These are phyloP conservation scores for Arabidopsis lyrata DNA, from an alignment of 441 rosid genomes.

Conservation along the genomic window DNA sequence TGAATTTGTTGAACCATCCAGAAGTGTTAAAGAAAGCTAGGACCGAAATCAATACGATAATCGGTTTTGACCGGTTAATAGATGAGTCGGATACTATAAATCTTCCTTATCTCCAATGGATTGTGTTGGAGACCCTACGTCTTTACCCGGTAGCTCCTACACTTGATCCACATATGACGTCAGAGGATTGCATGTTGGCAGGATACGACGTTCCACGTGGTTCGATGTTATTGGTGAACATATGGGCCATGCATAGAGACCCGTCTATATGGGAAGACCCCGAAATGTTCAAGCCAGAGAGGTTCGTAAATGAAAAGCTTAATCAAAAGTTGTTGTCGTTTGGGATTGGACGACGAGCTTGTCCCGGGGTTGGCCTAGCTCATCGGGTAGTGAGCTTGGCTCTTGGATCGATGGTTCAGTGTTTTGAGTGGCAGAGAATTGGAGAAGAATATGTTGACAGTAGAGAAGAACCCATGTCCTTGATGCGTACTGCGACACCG, in stretches of 20 bases:
- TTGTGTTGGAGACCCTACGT: constrained; percentile 58
- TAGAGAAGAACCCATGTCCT: neutral
- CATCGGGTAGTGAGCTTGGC: constrained; percentile 46
- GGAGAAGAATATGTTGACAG: constrained; percentile 21
- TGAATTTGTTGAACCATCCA: constrained; percentile 63
- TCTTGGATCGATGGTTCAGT: constrained; percentile 53
- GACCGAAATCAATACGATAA: constrained; percentile 48
- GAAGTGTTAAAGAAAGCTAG: constrained; percentile 50
- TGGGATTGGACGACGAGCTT: constrained; percentile 53
- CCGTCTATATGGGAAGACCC: constrained; percentile 57
- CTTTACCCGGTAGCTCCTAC: constrained; percentile 58
- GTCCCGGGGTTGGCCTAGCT: constrained; percentile 58
- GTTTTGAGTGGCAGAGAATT: constrained; percentile 56
- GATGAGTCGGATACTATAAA: constrained; percentile 51
- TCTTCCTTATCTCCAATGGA: constrained; percentile 54
- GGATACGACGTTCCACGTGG: constrained; percentile 55
- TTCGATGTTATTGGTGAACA: constrained; percentile 55
- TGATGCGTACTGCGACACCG: constrained; percentile 28
- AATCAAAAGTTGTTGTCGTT: constrained; percentile 43
- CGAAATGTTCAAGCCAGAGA: constrained; percentile 56
- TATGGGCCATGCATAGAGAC: constrained; percentile 62
- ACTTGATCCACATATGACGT: constrained; percentile 58
- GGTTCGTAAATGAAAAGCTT: constrained; percentile 55
- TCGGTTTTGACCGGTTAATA: constrained; percentile 50
- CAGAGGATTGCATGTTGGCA: constrained; percentile 50